Evolutionary conservation across 345 rosid genomes (phyloP).

Genomic region (Aquilaria yunnanensis): DNA sequence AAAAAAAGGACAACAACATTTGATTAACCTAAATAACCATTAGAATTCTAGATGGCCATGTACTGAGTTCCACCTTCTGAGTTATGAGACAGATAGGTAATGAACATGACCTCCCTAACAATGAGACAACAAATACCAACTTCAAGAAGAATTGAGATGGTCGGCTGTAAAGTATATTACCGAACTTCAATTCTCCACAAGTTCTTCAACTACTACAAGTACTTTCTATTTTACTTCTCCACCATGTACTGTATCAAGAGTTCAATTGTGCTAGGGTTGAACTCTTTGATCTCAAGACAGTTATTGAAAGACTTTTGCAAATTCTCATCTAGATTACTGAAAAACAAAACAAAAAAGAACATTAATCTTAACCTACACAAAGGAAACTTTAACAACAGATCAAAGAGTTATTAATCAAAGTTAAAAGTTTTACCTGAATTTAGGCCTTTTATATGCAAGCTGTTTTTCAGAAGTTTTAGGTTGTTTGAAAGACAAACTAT

Average conservation of each 20-base stretch:
- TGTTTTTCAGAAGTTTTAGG: slow-evolving; percentile 27
- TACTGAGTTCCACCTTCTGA: too few species aligned
- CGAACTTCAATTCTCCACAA: slow-evolving; percentile 29
- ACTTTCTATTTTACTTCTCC: slow-evolving; percentile 57
- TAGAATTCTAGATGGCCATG: too few species aligned
- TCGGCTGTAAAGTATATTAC: too few species aligned
- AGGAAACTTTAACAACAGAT: not conserved
- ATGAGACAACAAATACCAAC: too few species aligned
- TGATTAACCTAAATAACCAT: too few species aligned
- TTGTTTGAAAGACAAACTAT: slow-evolving; percentile 40
- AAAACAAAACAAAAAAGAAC: not conserved
- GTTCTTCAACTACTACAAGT: slow-evolving; percentile 47
- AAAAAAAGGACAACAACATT: too few species aligned
- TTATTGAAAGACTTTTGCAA: slow-evolving; percentile 56
- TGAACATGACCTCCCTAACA: too few species aligned
- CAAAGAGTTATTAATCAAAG: not conserved
- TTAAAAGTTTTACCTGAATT: slow-evolving; percentile 38
- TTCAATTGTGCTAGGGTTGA: slow-evolving; percentile 34
- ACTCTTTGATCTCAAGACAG: slow-evolving; percentile 61
- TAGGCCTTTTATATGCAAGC: slow-evolving; percentile 66
- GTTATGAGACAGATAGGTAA: too few species aligned
- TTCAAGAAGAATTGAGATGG: too few species aligned
- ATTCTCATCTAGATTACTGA: slow-evolving; percentile 66
- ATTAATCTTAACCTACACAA: not conserved
- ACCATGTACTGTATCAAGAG: slow-evolving; percentile 40